A percentile compares a stretch with the other conserved stretches of the same genome.
phyloP scores from a whole-genome alignment of 169 alveolate genomes.

The Eimeria necatrix region DNA sequence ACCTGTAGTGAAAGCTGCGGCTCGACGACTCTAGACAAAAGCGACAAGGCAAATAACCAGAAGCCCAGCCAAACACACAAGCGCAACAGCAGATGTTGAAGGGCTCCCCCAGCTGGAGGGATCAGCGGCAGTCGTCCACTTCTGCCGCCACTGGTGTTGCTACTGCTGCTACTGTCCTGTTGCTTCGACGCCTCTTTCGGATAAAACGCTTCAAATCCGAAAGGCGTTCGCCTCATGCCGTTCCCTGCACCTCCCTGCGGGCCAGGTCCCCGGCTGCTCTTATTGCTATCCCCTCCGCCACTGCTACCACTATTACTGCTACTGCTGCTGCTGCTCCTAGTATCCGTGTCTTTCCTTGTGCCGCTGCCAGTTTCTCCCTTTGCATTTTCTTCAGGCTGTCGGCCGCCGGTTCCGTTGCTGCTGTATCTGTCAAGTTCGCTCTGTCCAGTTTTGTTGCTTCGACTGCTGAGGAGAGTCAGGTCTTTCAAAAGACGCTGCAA shows the following conservation, averaged over 20 bases:
- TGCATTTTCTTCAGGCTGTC: background rate
- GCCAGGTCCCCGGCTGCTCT: conserved; percentile 10
- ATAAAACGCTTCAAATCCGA: conserved; percentile 61
- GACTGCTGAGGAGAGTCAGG: conserved; percentile 32
- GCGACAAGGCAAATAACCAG: conserved; percentile 59
- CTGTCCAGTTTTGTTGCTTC: background rate
- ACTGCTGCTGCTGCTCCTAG: conserved; percentile 52
- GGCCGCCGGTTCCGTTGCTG: background rate
- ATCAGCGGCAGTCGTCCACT: conserved; percentile 68
- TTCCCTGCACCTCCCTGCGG: background rate
- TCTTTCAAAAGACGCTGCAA: conserved; percentile 42
- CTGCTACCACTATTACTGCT: conserved; percentile 1
- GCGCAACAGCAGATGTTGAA: conserved; percentile 68
- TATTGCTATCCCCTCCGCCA: conserved; percentile 21
- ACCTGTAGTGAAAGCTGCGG: conserved; percentile 76
- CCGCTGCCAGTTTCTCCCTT: background rate
- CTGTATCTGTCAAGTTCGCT: background rate
- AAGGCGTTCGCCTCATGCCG: conserved; percentile 60
- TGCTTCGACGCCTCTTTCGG: conserved; percentile 55
- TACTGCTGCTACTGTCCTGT: conserved; percentile 29
- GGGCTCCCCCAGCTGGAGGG: conserved; percentile 62
- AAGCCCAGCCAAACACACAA: conserved; percentile 70
- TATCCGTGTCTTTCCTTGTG: background rate
- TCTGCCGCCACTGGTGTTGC: conserved; percentile 23
- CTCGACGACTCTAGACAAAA: conserved; percentile 46